phyloP scores from a whole-genome alignment of 352 stramenopile genomes.

The Globisporangium irregulare region DNA sequence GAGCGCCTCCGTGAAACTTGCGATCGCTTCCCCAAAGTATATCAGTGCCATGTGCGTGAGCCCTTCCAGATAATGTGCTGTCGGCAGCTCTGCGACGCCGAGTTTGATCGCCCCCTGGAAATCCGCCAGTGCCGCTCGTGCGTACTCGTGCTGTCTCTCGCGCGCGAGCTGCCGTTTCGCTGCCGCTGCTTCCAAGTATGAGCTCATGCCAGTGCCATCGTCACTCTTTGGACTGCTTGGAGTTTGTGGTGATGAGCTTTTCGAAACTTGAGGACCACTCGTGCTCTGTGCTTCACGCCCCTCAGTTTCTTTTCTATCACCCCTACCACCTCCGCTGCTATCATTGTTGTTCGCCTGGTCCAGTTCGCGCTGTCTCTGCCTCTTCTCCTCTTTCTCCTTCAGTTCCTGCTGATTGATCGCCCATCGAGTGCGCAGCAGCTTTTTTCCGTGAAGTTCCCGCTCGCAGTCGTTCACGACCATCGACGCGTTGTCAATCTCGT shows the following conservation, averaged over 20 bases:
- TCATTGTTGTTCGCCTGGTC: background rate
- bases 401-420: background rate
- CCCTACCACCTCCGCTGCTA: background rate
- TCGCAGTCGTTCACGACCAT: conserved; percentile 20
- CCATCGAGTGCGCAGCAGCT: background rate
- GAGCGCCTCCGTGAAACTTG: conserved; percentile 46
- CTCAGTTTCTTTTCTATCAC: background rate
- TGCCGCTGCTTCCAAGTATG: conserved; percentile 8
- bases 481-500: conserved; percentile 24
- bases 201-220: background rate
- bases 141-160: conserved; percentile 13
- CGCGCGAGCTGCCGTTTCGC: conserved; percentile 15
- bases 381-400: no score
- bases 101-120: conserved; percentile 27
- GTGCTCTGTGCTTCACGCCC: background rate
- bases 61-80: conserved; percentile 35
- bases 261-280: background rate
- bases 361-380: background rate
- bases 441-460: conserved; percentile 18
- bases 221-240: conserved; percentile 9
- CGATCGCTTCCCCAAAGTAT: conserved; percentile 30
- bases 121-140: conserved; percentile 28
- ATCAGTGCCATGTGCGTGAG: conserved; percentile 32
- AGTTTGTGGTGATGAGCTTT: conserved; percentile 1
- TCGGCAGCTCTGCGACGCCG: conserved; percentile 25